Conservation (phyloP, 2,329 filamentous ascomycete species). For the Diaporthe velutina region DNA sequence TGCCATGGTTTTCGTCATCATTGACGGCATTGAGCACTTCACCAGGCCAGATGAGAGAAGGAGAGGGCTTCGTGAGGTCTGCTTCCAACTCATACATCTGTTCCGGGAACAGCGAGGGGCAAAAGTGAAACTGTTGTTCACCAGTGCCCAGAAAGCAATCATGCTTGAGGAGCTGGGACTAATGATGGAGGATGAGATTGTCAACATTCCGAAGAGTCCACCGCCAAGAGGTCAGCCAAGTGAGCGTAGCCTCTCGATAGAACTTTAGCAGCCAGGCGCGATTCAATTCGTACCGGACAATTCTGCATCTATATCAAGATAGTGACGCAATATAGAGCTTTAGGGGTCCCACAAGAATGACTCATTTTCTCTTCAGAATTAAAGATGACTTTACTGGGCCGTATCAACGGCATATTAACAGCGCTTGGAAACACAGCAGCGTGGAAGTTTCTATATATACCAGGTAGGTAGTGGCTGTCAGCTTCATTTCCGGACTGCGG, state of each 20-base stretch:
- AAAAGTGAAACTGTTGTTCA: not conserved
- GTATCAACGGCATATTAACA: not conserved
- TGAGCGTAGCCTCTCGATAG: not conserved
- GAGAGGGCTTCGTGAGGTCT: not conserved
- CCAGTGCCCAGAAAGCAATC: not conserved
- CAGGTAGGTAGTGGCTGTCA: not conserved
- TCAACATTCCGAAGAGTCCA: not conserved
- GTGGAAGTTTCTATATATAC: not conserved
- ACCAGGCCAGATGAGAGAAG: not conserved
- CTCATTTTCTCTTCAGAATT: not conserved
- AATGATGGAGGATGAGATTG: not conserved
- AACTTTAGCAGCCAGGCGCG: not conserved
- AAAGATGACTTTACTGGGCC: no score
- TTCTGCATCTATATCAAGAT: not conserved
- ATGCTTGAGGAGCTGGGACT: not conserved
- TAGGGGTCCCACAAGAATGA: not conserved
- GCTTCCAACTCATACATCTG: accelerated
- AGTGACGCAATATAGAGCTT: not conserved
- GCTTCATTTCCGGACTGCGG: no score
- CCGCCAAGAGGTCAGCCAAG: not conserved
- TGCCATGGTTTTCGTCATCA: not conserved
- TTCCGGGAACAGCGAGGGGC: not conserved
- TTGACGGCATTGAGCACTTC: conserved; percentile 3
- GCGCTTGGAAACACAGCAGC: not conserved
- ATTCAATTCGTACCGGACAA: not conserved